These are phyloP conservation scores for Gelatoporia subvermispora DNA, from an alignment of 768 basidiomycete genomes.

Conservation along the genomic window DNA sequence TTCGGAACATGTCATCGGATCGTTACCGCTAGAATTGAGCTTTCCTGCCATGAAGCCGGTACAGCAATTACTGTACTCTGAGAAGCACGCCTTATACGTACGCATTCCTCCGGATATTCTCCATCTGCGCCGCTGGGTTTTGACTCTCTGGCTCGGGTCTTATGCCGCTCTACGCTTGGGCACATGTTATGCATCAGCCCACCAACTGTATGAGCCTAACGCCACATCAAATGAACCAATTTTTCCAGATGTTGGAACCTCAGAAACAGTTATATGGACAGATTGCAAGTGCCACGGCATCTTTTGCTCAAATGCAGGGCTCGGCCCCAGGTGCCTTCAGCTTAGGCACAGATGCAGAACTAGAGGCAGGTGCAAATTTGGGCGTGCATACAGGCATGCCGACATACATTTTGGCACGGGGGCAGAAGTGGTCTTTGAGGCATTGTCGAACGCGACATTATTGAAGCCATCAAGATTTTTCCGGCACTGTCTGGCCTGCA, in stretches of 20 bases:
- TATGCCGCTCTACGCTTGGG: slow-evolving; percentile 63
- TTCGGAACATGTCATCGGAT: too few species aligned
- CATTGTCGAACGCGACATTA: too few species aligned
- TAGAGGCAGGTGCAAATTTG: slow-evolving; percentile 11
- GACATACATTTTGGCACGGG: slow-evolving; percentile 18
- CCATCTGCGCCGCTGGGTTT: slow-evolving; percentile 78
- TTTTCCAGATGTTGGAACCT: not conserved
- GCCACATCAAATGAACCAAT: too few species aligned
- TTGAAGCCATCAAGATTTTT: too few species aligned
- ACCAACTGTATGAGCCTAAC: slow-evolving; percentile 12
- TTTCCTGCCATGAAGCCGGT: not conserved
- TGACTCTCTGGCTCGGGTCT: slow-evolving; percentile 79
- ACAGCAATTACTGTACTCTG: slow-evolving; percentile 13
- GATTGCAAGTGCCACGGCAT: slow-evolving; percentile 15
- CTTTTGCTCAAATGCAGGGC: slow-evolving; percentile 19
- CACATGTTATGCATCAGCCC: slow-evolving; percentile 54
- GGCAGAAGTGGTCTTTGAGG: too few species aligned
- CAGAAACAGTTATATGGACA: not conserved
- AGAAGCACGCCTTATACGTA: slow-evolving; percentile 68
- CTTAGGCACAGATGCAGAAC: slow-evolving; percentile 15
- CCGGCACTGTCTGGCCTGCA: too few species aligned
- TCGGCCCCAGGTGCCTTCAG: slow-evolving; percentile 34
- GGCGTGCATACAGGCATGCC: slow-evolving; percentile 25
- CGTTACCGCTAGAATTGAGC: too few species aligned
- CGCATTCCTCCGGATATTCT: slow-evolving; percentile 69